Conservation (phyloP, 2,329 filamentous ascomycete genomes). For the Colletotrichum sp. region DNA sequence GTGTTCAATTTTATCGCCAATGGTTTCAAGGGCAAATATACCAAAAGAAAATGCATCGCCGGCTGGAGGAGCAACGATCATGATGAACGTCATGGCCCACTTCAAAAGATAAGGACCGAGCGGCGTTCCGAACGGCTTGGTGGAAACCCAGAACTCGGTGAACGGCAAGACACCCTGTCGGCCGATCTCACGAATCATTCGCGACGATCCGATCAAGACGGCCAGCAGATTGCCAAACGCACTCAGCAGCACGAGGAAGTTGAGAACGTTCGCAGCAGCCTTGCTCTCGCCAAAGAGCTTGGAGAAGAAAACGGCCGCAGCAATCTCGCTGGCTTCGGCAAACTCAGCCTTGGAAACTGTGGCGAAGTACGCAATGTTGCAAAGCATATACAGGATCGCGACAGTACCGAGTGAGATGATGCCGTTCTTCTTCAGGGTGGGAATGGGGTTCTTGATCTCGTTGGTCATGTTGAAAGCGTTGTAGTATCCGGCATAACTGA, state of each 20-base stretch:
- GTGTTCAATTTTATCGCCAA: not conserved
- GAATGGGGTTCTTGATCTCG: conserved; percentile 66
- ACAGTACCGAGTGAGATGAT: conserved; percentile 56
- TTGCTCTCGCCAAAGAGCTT: conserved; percentile 56
- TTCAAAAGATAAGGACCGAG: conserved; percentile 63
- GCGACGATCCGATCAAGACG: conserved; percentile 58
- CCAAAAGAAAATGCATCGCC: conserved; percentile 70
- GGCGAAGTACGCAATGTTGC: conserved; percentile 66
- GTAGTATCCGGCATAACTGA: conserved; percentile 61
- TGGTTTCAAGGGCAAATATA: conserved; percentile 29
- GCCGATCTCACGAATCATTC: conserved; percentile 65
- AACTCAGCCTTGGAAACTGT: conserved; percentile 58
- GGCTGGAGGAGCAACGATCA: conserved; percentile 65
- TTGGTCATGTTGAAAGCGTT: conserved; percentile 69
- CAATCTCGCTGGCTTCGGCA: conserved; percentile 54
- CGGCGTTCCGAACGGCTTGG: conserved; percentile 67
- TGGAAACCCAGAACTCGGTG: conserved; percentile 67
- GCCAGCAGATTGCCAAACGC: conserved; percentile 65
- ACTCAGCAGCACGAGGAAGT: conserved; percentile 61
- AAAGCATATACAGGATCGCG: conserved; percentile 60
- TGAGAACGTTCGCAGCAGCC: conserved; percentile 55
- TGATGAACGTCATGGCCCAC: conserved; percentile 61
- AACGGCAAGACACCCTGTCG: conserved; percentile 66
- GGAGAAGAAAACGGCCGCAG: conserved; percentile 63
- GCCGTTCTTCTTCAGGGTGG: conserved; percentile 55